Conservation (phyloP, 441 rosid species). For the Adansonia gregorii region DNA sequence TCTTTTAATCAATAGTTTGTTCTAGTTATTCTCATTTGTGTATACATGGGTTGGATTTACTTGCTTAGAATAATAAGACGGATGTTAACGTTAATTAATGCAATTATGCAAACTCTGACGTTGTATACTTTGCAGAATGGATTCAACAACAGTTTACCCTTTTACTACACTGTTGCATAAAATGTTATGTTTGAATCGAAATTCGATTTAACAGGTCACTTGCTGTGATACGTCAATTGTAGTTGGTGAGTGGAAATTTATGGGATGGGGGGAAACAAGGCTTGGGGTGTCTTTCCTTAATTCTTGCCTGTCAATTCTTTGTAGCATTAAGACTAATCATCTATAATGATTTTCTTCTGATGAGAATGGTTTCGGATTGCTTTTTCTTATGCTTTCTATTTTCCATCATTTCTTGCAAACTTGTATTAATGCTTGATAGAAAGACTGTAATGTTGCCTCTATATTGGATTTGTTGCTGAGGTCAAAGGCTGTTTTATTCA, state of each 20-base stretch:
- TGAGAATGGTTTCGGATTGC: not conserved
- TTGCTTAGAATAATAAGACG: constrained; percentile 30
- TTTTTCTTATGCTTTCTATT: not conserved
- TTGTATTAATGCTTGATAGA: not conserved
- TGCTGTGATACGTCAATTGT: not conserved
- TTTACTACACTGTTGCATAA: constrained; percentile 4
- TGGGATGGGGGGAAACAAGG: not conserved
- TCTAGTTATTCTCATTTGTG: constrained; percentile 17
- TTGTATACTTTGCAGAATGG: constrained; percentile 11
- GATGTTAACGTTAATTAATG: constrained; percentile 22
- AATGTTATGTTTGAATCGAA: not conserved
- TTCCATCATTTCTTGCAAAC: not conserved
- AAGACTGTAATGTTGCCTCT: not conserved
- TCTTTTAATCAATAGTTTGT: constrained; percentile 32
- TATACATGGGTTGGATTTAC: constrained; percentile 34
- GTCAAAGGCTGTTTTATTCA: not conserved
- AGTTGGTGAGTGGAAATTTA: constrained; percentile 3
- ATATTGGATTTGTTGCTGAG: not conserved
- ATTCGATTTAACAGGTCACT: not conserved
- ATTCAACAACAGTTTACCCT: constrained; percentile 14
- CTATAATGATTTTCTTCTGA: not conserved
- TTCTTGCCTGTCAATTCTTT: not conserved
- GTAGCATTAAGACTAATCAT: not conserved
- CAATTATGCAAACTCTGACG: not conserved
- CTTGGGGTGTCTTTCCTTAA: not conserved